Percentiles rank a stretch among this genome's conserved stretches.
These are phyloP conservation scores for Xylariaceae sp. DNA, from an alignment of 2,329 filamentous ascomycete species.

Conservation along the genomic window DNA sequence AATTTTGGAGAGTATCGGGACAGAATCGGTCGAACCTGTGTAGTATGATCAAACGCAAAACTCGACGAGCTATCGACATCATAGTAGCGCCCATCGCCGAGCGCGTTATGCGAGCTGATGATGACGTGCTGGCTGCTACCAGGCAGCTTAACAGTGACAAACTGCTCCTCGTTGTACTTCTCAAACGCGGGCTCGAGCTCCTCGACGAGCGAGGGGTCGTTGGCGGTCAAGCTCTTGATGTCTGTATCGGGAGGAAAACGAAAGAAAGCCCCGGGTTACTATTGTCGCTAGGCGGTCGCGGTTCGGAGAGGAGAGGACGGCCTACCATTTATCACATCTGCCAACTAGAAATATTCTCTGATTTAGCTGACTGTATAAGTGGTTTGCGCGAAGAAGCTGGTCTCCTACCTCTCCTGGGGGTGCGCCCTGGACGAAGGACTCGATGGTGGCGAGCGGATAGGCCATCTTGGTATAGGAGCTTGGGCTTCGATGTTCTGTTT, in stretches of 20 bases:
- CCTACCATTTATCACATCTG: conserved; percentile 81
- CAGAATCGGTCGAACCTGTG: conserved; percentile 50
- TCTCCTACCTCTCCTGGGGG: conserved; percentile 85
- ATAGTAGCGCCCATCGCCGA: conserved; percentile 80
- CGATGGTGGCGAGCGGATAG: conserved; percentile 54
- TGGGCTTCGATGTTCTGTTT: neutral
- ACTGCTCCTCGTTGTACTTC: conserved; percentile 95
- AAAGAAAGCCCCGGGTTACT: too few species aligned
- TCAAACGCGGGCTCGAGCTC: conserved; percentile 79
- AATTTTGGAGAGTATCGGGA: too few species aligned
- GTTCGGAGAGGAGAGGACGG: conserved; percentile 4
- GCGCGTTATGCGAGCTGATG: conserved; percentile 78
- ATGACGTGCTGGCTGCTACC: conserved; percentile 77
- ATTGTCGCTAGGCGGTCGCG: too few species aligned
- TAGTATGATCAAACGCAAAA: conserved; percentile 80
- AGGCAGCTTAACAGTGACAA: conserved; percentile 82
- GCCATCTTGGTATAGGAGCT: conserved; percentile 28
- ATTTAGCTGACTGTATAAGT: too few species aligned
- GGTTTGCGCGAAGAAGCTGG: conserved; percentile 23
- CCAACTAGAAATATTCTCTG: conserved; percentile 51
- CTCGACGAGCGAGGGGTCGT: conserved; percentile 61
- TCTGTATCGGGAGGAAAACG: conserved; percentile 47
- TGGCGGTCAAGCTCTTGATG: conserved; percentile 78
- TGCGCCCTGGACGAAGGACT: conserved; percentile 87
- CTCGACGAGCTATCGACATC: conserved; percentile 84